Evolutionary conservation across 768 basidiomycete species (phyloP).

Genomic region (Russula lepida): DNA sequence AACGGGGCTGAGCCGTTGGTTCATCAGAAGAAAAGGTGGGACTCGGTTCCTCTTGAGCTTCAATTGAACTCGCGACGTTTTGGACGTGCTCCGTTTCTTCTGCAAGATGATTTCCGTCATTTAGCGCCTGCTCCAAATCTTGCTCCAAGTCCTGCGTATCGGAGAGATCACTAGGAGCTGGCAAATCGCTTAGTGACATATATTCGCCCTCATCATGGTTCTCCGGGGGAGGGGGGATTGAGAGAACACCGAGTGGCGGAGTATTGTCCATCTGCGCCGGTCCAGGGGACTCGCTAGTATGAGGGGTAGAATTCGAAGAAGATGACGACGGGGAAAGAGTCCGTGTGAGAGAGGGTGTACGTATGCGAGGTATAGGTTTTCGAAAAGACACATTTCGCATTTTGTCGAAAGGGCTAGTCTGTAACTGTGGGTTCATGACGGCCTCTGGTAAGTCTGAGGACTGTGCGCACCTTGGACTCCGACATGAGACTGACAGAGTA

Average conservation of each 20-base stretch:
- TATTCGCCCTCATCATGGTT: slow-evolving; percentile 9
- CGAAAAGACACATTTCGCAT: slow-evolving; percentile 57
- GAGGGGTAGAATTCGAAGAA: slow-evolving; percentile 54
- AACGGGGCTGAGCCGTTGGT: slow-evolving; percentile 13
- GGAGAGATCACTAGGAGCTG: slow-evolving; percentile 9
- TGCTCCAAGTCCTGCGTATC: slow-evolving; percentile 8
- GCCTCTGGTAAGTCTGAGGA: not conserved
- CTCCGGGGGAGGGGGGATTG: slow-evolving; percentile 18
- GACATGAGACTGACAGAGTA: slow-evolving; percentile 53
- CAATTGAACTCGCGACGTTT: not conserved
- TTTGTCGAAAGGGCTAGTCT: slow-evolving; percentile 57
- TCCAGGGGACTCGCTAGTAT: slow-evolving; percentile 14
- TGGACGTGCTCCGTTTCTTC: not conserved
- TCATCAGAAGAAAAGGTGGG: slow-evolving; percentile 72
- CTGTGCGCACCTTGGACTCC: slow-evolving; percentile 43
- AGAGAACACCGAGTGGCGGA: slow-evolving; percentile 12
- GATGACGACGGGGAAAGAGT: slow-evolving; percentile 54
- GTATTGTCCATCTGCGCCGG: not conserved
- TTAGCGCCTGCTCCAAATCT: slow-evolving; percentile 5
- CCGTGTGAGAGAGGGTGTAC: slow-evolving; percentile 60
- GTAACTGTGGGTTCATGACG: not conserved
- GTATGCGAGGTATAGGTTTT: slow-evolving; percentile 40
- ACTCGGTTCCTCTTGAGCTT: slow-evolving; percentile 29
- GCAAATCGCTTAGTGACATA: slow-evolving; percentile 5
- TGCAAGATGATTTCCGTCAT: not conserved